phyloP scores from a whole-genome alignment of 2,329 filamentous ascomycete genomes.

The Dactylellina cionopaga region DNA sequence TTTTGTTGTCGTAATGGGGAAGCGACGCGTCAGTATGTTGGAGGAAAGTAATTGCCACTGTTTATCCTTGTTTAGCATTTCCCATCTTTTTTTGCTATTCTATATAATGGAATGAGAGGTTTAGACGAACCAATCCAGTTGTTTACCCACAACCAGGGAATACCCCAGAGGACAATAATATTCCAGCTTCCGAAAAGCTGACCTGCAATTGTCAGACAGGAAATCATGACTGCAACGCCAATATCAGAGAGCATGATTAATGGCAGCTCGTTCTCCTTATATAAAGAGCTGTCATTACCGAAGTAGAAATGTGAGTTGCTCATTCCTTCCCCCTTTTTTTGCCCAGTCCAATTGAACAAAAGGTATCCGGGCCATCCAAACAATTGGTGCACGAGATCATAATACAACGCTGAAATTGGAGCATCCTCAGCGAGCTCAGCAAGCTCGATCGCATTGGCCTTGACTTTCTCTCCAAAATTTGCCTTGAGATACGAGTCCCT shows the following conservation, averaged over 20 bases:
- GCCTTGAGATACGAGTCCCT: conserved; percentile 58
- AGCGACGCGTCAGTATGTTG: conserved; percentile 73
- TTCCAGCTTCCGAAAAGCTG: conserved; percentile 68
- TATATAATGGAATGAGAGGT: conserved; percentile 1
- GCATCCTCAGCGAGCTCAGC: conserved; percentile 72
- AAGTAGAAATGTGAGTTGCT: conserved; percentile 67
- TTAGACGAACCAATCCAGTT: conserved; percentile 71
- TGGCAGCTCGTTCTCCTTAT: conserved; percentile 68
- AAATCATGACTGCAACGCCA: conserved; percentile 67
- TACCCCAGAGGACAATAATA: conserved; percentile 69
- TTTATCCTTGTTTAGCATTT: conserved; percentile 55
- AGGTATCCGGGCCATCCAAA: conserved; percentile 74
- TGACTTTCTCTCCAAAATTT: conserved; percentile 13
- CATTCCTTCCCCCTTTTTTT: conserved; percentile 57
- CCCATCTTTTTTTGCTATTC: conserved; percentile 19
- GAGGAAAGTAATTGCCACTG: conserved; percentile 78
- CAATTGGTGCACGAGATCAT: conserved; percentile 71
- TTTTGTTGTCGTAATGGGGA: conserved; percentile 69
- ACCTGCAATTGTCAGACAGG: conserved; percentile 66
- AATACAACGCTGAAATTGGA: conserved; percentile 67
- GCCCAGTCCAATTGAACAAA: conserved; percentile 66
- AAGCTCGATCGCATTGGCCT: conserved; percentile 52
- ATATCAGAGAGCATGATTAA: conserved; percentile 71
- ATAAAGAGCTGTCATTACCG: conserved; percentile 71
- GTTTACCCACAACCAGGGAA: conserved; percentile 76